Conservation (phyloP, 306 rosid species). For the Castanopsis chinensis region DNA sequence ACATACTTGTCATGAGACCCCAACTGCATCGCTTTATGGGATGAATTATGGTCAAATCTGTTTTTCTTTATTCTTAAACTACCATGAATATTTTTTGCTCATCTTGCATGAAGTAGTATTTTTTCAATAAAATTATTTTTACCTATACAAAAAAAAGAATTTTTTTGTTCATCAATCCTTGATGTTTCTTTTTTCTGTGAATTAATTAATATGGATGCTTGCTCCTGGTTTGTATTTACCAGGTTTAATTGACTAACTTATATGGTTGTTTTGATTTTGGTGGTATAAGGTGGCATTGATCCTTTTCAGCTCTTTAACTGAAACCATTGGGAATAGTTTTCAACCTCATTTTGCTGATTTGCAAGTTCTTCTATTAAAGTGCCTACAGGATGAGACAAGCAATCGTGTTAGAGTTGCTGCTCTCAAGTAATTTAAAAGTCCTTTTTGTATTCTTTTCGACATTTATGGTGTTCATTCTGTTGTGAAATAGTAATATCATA, state of each 20-base stretch:
- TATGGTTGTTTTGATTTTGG: conserved; percentile 27
- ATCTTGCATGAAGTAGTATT: too few relatives aligned
- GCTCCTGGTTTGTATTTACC: not conserved
- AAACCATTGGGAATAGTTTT: conserved; percentile 87
- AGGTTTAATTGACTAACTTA: conserved; percentile 19
- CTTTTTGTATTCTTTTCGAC: not conserved
- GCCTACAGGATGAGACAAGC: conserved; percentile 94
- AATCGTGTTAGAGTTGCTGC: conserved; percentile 96
- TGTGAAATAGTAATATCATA: not conserved
- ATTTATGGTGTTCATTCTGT: not conserved
- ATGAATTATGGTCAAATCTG: too few relatives aligned
- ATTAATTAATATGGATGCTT: not conserved
- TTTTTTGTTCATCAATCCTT: not conserved
- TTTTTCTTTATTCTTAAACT: not conserved
- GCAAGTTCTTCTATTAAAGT: conserved; percentile 93
- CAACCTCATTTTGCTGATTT: conserved; percentile 78
- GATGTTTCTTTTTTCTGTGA: not conserved
- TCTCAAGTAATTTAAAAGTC: conserved; percentile 61
- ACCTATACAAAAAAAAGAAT: too few relatives aligned
- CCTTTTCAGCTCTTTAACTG: conserved; percentile 96
- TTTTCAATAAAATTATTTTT: too few relatives aligned
- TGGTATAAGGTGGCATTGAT: conserved; percentile 84
- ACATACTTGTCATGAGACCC: not conserved
- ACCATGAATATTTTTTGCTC: not conserved
- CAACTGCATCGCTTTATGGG: too few relatives aligned